A percentile compares a stretch with the other conserved stretches of the same genome.
Conservation (phyloP, 805 yeast species). For the Candida peoriensis region DNA sequence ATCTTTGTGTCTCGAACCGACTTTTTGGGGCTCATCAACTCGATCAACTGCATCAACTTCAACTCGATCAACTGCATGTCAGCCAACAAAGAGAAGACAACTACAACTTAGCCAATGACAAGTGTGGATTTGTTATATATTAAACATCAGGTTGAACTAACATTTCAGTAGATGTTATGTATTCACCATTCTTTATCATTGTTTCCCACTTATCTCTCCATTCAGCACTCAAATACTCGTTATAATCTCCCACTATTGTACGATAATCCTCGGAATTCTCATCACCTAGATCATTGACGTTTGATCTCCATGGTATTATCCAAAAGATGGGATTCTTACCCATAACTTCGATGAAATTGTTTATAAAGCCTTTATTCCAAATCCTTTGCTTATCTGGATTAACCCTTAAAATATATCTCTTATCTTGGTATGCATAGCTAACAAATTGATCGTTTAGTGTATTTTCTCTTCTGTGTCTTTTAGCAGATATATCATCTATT, state of each 20-base stretch:
- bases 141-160: too few relatives aligned
- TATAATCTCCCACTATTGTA: constrained; percentile 24
- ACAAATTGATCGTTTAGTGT: constrained; percentile 21
- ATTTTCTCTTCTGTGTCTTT: constrained; percentile 24
- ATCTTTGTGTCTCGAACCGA: too few relatives aligned
- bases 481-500: constrained; percentile 47
- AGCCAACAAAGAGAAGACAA: too few relatives aligned
- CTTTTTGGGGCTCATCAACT: too few relatives aligned
- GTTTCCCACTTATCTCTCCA: constrained; percentile 19
- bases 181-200: constrained; percentile 26
- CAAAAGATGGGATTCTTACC: constrained; percentile 25
- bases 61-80: too few relatives aligned
- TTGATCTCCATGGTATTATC: constrained; percentile 26
- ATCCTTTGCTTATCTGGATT: constrained; percentile 14
- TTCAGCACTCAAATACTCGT: constrained; percentile 18
- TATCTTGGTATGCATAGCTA: constrained; percentile 27
- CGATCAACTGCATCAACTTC: too few relatives aligned
- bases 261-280: constrained; percentile 7
- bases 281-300: constrained; percentile 4
- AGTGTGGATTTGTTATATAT: too few relatives aligned
- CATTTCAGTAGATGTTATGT: too few relatives aligned
- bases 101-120: too few relatives aligned
- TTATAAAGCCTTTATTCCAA: constrained; percentile 18
- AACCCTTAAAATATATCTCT: constrained; percentile 36
- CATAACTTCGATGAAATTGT: constrained; percentile 26